These are phyloP conservation scores for Leccinum obscurum DNA, from an alignment of 768 basidiomycete species.

Conservation along the genomic window DNA sequence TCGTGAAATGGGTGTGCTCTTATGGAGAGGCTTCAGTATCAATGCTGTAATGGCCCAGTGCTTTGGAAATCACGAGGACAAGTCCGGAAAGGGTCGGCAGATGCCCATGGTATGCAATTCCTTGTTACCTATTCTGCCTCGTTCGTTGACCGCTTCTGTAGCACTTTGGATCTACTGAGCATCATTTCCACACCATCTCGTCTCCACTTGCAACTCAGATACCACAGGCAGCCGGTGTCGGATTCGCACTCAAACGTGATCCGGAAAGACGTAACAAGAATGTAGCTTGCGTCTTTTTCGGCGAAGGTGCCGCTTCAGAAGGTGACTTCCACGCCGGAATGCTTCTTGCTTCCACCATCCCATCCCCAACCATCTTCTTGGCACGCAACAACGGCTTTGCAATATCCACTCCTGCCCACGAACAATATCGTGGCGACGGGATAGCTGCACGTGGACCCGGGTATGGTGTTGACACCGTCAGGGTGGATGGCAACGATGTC, in stretches of 20 bases:
- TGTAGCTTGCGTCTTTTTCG: constrained; percentile 88
- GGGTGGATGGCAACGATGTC: constrained; percentile 93
- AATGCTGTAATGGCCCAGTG: constrained; percentile 89
- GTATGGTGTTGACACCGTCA: constrained; percentile 88
- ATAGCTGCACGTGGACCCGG: constrained; percentile 88
- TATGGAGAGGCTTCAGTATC: constrained; percentile 83
- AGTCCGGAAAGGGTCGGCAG: constrained; percentile 79
- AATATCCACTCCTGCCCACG: constrained; percentile 86
- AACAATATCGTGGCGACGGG: constrained; percentile 92
- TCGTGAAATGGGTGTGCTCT: constrained; percentile 86
- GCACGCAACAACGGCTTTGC: constrained; percentile 90
- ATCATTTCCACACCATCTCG: constrained; percentile 94
- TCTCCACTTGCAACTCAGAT: constrained; percentile 93
- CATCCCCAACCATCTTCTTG: constrained; percentile 72
- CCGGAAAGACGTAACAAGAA: constrained; percentile 64
- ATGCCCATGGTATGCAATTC: constrained; percentile 79
- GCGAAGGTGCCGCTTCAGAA: constrained; percentile 93
- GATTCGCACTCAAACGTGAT: constrained; percentile 82
- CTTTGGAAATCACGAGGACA: constrained; percentile 84
- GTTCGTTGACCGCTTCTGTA: constrained; percentile 31
- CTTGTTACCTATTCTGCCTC: not conserved
- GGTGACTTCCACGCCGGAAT: constrained; percentile 95
- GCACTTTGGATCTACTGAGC: constrained; percentile 82
- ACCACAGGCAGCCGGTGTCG: constrained; percentile 92
- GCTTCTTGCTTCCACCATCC: constrained; percentile 73